Evolutionary conservation across 2,329 filamentous ascomycete genomes (phyloP).

Genomic region (Aureobasidium namibiae): DNA sequence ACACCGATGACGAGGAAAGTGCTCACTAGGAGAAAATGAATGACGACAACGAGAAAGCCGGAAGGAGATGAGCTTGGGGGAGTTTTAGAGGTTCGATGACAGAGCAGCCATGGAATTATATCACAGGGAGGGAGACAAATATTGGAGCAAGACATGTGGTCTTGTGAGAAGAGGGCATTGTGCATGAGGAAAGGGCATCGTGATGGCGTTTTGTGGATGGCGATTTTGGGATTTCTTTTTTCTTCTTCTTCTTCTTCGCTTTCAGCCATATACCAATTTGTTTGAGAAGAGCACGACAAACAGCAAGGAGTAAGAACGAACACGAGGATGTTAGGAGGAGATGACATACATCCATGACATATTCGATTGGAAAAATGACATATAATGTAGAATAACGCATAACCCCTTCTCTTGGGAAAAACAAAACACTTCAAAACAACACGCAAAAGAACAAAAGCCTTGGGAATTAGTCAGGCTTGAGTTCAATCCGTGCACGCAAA

Average conservation of each 20-base stretch:
- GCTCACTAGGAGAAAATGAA: background rate
- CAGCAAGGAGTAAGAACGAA: background rate
- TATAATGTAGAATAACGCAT: constrained; percentile 8
- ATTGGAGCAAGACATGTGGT: too few species aligned
- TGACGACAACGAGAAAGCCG: background rate
- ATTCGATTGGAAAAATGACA: background rate
- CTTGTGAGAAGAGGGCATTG: too few species aligned
- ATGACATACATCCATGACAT: background rate
- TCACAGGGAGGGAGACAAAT: background rate
- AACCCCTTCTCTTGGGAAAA: background rate
- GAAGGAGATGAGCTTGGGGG: too few species aligned
- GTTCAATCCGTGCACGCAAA: background rate
- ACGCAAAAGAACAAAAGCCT: background rate
- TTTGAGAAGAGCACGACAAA: background rate
- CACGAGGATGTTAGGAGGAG: background rate
- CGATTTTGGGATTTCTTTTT: background rate
- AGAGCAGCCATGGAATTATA: background rate
- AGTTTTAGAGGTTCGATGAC: too few species aligned
- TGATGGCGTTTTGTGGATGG: background rate
- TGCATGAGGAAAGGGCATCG: background rate
- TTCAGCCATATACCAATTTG: background rate
- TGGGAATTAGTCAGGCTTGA: background rate
- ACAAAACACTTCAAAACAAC: background rate
- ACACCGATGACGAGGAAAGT: constrained; percentile 23
- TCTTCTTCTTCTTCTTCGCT: background rate